Percentiles rank a stretch among this genome's conserved stretches.
These are phyloP conservation scores for Saksenaea oblongispora DNA, from an alignment of 371 early-diverging fungal species.

Conservation along the genomic window DNA sequence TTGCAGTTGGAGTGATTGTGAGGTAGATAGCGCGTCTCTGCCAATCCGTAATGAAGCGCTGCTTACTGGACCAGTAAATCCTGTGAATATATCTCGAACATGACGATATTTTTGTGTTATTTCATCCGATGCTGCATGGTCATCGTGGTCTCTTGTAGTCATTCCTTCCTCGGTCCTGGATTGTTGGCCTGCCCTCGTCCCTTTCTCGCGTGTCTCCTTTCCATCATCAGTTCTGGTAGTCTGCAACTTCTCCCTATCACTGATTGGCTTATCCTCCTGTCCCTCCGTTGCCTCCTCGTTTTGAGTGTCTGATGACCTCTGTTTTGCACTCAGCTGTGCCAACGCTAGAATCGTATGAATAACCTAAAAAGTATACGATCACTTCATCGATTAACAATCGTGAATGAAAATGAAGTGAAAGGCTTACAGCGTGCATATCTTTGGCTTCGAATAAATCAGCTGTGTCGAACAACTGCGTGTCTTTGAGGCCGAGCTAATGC, in stretches of 20 bases:
- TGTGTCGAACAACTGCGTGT: conserved; percentile 87
- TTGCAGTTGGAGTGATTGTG: background rate
- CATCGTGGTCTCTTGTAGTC: background rate
- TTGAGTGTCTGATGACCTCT: background rate
- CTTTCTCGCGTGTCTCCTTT: conserved; percentile 9
- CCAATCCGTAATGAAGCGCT: background rate
- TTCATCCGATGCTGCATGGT: background rate
- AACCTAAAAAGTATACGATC: conserved; percentile 20
- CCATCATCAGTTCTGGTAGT: background rate
- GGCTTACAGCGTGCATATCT: conserved; percentile 77
- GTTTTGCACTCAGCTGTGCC: conserved; percentile 21
- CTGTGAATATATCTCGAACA: conserved; percentile 21
- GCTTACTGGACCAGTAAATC: background rate
- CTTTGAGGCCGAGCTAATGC: conserved; percentile 67
- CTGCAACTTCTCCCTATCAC: conserved; percentile 4
- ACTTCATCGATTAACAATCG: background rate
- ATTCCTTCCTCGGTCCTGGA: background rate
- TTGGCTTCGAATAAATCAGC: conserved; percentile 90
- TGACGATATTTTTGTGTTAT: conserved; percentile 9
- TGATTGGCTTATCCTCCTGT: conserved; percentile 1
- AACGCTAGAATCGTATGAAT: conserved; percentile 55
- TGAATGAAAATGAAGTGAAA: background rate
- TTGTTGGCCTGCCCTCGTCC: conserved; percentile 4
- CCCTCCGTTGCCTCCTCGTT: conserved; percentile 5
- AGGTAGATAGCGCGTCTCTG: background rate